These are phyloP conservation scores for Hericium coralloides DNA, from an alignment of 768 basidiomycete species.

Conservation along the genomic window DNA sequence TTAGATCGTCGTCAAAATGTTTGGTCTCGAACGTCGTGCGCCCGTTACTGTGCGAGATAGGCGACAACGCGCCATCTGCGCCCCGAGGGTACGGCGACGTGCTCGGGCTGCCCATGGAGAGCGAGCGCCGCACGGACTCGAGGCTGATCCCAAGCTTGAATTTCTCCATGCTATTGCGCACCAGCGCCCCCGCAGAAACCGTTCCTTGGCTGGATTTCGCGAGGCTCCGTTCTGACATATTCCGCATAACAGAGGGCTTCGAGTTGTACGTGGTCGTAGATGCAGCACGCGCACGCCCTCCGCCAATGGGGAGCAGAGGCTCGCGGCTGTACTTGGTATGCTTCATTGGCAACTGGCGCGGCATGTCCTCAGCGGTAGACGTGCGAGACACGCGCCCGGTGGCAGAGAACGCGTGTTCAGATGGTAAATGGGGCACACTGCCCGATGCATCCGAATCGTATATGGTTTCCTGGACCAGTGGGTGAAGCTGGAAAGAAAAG, in stretches of 20 bases:
- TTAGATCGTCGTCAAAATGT: constrained; percentile 7
- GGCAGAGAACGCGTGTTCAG: constrained; percentile 9
- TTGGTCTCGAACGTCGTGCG: constrained; percentile 8
- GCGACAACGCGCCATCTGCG: not conserved
- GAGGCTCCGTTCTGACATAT: constrained; percentile 21
- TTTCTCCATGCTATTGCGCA: constrained; percentile 56
- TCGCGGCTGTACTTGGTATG: constrained; percentile 58
- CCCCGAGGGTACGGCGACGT: constrained; percentile 8
- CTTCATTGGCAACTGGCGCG: constrained; percentile 26
- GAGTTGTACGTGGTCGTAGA: constrained; percentile 18
- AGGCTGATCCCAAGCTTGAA: constrained; percentile 41
- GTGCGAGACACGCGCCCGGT: constrained; percentile 6
- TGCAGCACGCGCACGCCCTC: constrained; percentile 13
- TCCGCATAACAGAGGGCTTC: constrained; percentile 13
- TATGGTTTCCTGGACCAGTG: constrained; percentile 27
- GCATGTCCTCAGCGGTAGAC: constrained; percentile 22
- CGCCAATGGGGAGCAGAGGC: constrained; percentile 56
- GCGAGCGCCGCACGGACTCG: constrained; percentile 20
- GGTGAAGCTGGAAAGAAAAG: constrained; percentile 32
- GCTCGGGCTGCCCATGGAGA: constrained; percentile 11
- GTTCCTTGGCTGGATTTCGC: constrained; percentile 14
- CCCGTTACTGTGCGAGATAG: not conserved
- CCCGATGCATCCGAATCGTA: constrained; percentile 37
- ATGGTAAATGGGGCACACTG: constrained; percentile 17
- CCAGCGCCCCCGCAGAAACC: constrained; percentile 22